Evolutionary conservation across 2,329 filamentous ascomycete species (phyloP), one percentile per base, ranked within the genome.

Genomic region (Colletotrichum plurivorum): DNA sequence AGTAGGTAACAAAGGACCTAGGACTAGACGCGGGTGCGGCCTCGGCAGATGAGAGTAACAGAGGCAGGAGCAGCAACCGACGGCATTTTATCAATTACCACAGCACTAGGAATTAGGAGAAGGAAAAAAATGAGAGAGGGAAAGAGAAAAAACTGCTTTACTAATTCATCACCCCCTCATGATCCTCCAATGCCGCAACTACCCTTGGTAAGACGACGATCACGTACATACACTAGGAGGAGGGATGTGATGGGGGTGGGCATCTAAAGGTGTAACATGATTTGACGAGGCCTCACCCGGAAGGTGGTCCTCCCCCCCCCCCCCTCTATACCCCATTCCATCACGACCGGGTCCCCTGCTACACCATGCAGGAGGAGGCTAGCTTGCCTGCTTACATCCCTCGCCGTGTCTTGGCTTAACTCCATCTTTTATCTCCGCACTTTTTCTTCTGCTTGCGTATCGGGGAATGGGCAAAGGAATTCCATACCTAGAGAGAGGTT

Each of bases 201-300:
- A 66, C 48, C 66, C 66, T 55, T 39, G 46, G 41, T 20, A n/a
- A 22, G 45, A 36, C 48, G 66, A 69, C n/a, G 60, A 68, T 66
- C 61, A 49, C 22, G 4, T 41, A 67, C 31, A 8, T 8, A 36
- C 31, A 36, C 31, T 36, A 9, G 41, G 22, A 22, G 18, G 13
- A 25, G 36, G 57, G 20, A 22, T 16, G 55, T 25, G 22, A 25
- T 25, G 22, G 22, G 22, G 43, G 15, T 36, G 31, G 31, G 31
- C 22, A 10, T 36, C 31, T 15, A 48, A n/a, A 52, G 54, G 49
- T 60, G 31, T 66, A 51, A 60, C 43, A 43, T 60, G 49, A 60
- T 66, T 69, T 39, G 62, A 18, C 43, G 9, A 46, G 65, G 31
- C 10, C 13, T 48, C 22, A 25, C 31, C 22, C 39, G 27, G 20